Conservation (phyloP, 345 rosid genomes). For the Schrenkiella parvula region DNA sequence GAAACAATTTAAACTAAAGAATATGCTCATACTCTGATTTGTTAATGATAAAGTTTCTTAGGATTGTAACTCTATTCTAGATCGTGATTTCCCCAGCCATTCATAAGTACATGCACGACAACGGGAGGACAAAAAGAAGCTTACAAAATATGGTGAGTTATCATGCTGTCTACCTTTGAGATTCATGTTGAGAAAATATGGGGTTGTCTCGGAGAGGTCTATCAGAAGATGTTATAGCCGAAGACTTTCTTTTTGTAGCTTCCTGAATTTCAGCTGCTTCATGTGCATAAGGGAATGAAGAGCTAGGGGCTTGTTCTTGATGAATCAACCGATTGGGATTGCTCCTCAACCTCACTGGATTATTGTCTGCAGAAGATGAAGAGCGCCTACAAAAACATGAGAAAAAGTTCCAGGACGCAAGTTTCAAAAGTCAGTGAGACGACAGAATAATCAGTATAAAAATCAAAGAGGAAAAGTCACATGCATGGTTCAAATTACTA, state of each 20-base stretch:
- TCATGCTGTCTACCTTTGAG: conserved; percentile 45
- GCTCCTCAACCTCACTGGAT: conserved; percentile 36
- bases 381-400: conserved; percentile 43
- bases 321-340: conserved; percentile 28
- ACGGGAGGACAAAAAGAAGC: background rate
- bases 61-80: background rate
- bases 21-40: background rate
- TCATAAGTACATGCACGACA: background rate
- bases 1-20: conserved; percentile 1
- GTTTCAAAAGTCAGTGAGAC: conserved; percentile 5
- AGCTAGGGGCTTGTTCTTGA: conserved; percentile 35
- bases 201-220: conserved; percentile 34
- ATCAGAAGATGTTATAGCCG: conserved; percentile 28
- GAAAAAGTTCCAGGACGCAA: background rate
- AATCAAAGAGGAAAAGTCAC: background rate
- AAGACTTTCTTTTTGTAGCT: conserved; percentile 46
- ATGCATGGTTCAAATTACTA: background rate
- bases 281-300: conserved; percentile 31
- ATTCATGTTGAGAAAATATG: conserved; percentile 35
- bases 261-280: conserved; percentile 39
- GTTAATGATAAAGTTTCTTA: background rate
- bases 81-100: conserved; percentile 1
- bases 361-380: conserved; percentile 36
- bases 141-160: background rate
- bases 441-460: background rate